Evolutionary conservation across 139 green algal species (phyloP).

Genomic region (Parachlorella kessleri): DNA sequence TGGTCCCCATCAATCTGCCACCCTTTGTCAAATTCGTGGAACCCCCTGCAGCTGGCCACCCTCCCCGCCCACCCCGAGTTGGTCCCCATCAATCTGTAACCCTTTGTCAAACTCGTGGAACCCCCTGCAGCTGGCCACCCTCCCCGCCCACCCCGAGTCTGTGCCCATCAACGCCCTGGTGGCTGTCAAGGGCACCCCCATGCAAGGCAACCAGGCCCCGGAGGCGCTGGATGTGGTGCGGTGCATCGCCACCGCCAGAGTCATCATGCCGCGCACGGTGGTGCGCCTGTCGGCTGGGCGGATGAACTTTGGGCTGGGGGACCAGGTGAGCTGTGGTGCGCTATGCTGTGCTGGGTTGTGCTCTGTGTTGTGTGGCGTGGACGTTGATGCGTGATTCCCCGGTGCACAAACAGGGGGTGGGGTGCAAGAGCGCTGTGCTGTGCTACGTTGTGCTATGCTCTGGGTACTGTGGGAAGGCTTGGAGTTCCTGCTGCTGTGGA

Average conservation of each 20-base stretch:
- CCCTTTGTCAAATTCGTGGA: too few species aligned
- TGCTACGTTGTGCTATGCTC: too few species aligned
- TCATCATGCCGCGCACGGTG: slow-evolving; percentile 93
- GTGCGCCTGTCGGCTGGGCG: slow-evolving; percentile 92
- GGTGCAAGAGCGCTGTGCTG: too few species aligned
- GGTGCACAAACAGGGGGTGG: too few species aligned
- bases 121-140: slow-evolving; percentile 83
- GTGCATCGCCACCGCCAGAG: slow-evolving; percentile 92
- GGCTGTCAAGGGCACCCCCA: slow-evolving; percentile 89
- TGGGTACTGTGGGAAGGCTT: too few species aligned
- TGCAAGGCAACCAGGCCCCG: slow-evolving; percentile 61
- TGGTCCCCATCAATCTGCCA: slow-evolving; percentile 87
- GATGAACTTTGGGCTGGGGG: slow-evolving; percentile 52
- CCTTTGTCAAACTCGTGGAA: neutral
- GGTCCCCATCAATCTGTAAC: slow-evolving; percentile 92
- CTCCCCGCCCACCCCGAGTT: slow-evolving; percentile 95
- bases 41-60: slow-evolving; percentile 82
- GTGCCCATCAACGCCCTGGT: slow-evolving; percentile 98
- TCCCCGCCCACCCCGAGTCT: slow-evolving; percentile 95
- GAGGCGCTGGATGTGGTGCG: slow-evolving; percentile 85
- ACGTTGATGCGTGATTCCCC: too few species aligned
- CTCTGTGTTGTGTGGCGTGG: too few species aligned
- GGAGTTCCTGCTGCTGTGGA: too few species aligned
- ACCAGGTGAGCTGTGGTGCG: too few species aligned
- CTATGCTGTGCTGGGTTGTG: too few species aligned